Evolutionary conservation across 768 basidiomycete species (phyloP), one percentile per base, ranked within the genome.

Genomic region (Fomitopsis pulvina): DNA sequence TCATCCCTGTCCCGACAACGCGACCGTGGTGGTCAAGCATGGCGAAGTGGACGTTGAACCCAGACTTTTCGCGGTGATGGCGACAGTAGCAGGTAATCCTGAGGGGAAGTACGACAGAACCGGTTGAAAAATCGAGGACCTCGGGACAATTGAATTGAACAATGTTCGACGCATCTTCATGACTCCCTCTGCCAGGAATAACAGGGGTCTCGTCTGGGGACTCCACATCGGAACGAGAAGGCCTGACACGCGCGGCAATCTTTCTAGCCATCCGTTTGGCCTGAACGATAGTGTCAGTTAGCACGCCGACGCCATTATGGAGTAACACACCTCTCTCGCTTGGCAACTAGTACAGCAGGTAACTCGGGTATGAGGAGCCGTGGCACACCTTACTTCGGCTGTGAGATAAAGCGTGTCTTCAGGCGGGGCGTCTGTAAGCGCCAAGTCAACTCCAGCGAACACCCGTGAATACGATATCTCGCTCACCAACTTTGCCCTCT

Each of bases 51-150:
- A 98, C 82, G 63, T 87, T 85, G 68, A 97, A 98, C 2, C 96
- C 96, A 30, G 86, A 73, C 69, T 96, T 97, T 70, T 99, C 96
- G 52, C 92, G 86, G 69, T 99, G 95, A 73, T 98, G 96, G 45
- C 95, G 84, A 58, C 96, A 98, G 66, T 99, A 99, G 68, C 96
- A 99, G 6, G 95, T 95, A 53, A 99, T 91, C 41, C 96, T 81
- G 30, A 96, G 81, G 7, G 95, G 95, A n/a, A 99, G 74, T 18
- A 89, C 77, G 22, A 84, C 85, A 18, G 90, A 87, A 20, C 96
- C 96, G 11, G 82, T 74, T 5, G 82, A 85, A 64, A 98, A 92
- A 62, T 93, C 91, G 41, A 97, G 78, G 38, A 89, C 75, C 56
- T 94, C 89, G 0, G 89, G 77, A 56, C 93, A 95, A 61, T 98